Evolutionary conservation across 2,329 filamentous ascomycete genomes (phyloP), one percentile per base, ranked within the genome.

Genomic region (Botrytis aclada): DNA sequence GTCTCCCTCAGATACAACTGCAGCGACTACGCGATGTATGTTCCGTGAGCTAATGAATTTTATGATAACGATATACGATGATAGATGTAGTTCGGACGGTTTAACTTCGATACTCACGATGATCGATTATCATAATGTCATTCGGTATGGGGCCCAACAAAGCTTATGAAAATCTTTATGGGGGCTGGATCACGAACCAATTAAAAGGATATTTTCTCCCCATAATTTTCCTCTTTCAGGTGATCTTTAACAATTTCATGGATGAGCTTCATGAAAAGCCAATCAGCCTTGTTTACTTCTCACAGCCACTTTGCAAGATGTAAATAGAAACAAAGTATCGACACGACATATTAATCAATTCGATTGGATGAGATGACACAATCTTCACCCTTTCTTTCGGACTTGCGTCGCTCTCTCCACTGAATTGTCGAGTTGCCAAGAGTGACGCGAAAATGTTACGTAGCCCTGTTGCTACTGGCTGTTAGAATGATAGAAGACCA

Each of bases 401-500:
- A 65, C 63, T 65, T 47, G 63, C 63, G 62, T 25, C 47, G 41
- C 43, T 41, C 29, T 20, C 9, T 62, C 56, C 54, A 70, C 56
- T 37, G 58, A 47, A 60, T 29, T 41, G 14, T 63, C 14, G 29
- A 63, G 25, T 45, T 39, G 69, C 56, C 69, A 70, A 70, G 69
- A 32, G 58, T 41, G 69, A 70, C 41, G 43, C 69, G 69, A 60
- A 70, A 60, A 43, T 43, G 67, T 60, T 61, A 70, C 67, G 43
- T 41, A 70, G 69, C 56, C 69, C 60, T 70, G 45, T 45, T 45
- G 25, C 25, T 70, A 20, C 9, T 32, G 37, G n/a, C 41, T n/a
- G 18, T n/a, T 45, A 45, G 61, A 63, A 20, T 20, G 39, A 22
- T 22, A 22, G 65, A 41, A 56, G n/a, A 20, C 14, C 64, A n/a